phyloP scores from a whole-genome alignment of 2,329 filamentous ascomycete species.

The Aschersonia sp. region DNA sequence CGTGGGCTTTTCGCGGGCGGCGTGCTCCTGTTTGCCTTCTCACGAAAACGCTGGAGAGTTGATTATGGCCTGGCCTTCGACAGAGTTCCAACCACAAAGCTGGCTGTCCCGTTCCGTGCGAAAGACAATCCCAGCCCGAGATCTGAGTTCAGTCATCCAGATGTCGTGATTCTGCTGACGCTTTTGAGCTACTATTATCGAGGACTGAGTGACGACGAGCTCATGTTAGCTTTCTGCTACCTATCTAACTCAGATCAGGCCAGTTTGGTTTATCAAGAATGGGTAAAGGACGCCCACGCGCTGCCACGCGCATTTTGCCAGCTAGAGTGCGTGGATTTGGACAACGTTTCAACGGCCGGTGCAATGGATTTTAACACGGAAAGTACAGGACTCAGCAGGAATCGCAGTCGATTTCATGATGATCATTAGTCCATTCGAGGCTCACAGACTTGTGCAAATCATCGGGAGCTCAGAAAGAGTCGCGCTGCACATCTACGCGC shows the following conservation, averaged over 20 bases:
- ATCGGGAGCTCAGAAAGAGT: conserved; percentile 22
- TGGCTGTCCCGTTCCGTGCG: conserved; percentile 44
- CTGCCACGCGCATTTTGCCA: conserved; percentile 23
- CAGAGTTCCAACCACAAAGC: conserved; percentile 19
- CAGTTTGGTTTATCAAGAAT: conserved; percentile 32
- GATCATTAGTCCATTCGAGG: conserved; percentile 47
- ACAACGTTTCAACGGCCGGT: conserved; percentile 25
- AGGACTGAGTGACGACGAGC: conserved; percentile 35
- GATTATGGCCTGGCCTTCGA: conserved; percentile 39
- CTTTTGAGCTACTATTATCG: conserved; percentile 40
- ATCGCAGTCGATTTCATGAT: conserved; percentile 18
- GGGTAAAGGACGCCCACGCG: conserved; percentile 21
- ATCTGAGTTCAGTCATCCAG: conserved; percentile 49
- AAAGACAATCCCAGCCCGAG: conserved; percentile 41
- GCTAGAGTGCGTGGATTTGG: conserved; percentile 40
- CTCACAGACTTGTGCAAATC: conserved; percentile 27
- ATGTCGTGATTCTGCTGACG: conserved; percentile 41
- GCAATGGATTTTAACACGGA: conserved; percentile 10
- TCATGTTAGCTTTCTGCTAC: conserved; percentile 30
- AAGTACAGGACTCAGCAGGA: not conserved
- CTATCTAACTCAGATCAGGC: conserved; percentile 38
- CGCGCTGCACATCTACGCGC: conserved; percentile 34
- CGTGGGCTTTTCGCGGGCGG: conserved; percentile 39
- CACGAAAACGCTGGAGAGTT: conserved; percentile 44
- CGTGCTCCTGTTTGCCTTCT: conserved; percentile 34